Evolutionary conservation across 495 filamentous ascomycete species (phyloP).

Genomic region (Neurospora intermedia): DNA sequence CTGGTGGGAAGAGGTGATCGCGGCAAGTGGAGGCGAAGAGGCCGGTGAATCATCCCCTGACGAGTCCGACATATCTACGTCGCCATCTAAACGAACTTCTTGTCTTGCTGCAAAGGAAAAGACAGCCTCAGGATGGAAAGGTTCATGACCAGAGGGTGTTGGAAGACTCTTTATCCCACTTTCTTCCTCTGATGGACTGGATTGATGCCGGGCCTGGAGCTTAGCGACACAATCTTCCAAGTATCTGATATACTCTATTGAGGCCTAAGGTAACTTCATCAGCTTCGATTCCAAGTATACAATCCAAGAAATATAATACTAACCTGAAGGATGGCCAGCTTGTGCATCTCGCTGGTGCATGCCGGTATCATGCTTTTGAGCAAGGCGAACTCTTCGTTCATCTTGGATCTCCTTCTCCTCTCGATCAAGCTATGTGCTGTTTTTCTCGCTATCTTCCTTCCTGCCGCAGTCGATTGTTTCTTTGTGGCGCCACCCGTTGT

Average conservation of each 20-base stretch:
- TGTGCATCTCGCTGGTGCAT: conserved; percentile 92
- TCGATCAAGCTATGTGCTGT: conserved; percentile 96
- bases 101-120: neutral
- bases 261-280: conserved; percentile 46
- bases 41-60: conserved; percentile 24
- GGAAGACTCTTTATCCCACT: conserved; percentile 12
- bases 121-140: conserved; percentile 15
- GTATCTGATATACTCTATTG: conserved; percentile 94
- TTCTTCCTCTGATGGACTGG: conserved; percentile 7
- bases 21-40: conserved; percentile 18
- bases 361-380: conserved; percentile 95
- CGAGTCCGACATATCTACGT: conserved; percentile 40
- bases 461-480: conserved; percentile 63
- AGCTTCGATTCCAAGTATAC: conserved; percentile 1
- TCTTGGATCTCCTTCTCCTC: conserved; percentile 81
- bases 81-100: conserved; percentile 3
- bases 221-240: conserved; percentile 80
- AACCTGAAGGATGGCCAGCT: conserved; percentile 91
- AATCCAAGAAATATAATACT: conserved; percentile 8
- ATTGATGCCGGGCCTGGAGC: conserved; percentile 52
- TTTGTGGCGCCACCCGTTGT: conserved; percentile 45
- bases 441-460: conserved; percentile 87
- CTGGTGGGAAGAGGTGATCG: conserved; percentile 15
- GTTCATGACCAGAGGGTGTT: conserved; percentile 14
- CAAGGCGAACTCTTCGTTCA: conserved; percentile 96